phyloP scores from a whole-genome alignment of 805 yeast species.

The Yamadazyma laniorum region DNA sequence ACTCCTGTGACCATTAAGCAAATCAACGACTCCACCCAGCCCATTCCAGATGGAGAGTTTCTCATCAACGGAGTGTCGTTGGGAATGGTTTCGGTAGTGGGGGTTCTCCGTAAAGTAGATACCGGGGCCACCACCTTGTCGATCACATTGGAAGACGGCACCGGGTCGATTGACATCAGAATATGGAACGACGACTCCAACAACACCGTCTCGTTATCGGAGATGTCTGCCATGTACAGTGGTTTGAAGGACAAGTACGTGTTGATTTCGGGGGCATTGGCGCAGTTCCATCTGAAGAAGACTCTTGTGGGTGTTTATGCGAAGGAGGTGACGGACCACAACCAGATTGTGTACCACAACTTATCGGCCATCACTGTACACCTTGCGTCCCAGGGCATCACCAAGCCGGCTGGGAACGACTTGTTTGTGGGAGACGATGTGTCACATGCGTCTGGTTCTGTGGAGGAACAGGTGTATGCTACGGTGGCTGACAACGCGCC shows the following conservation, averaged over 20 bases:
- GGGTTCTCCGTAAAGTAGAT: conserved; percentile 64
- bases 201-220: conserved; percentile 26
- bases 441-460: conserved; percentile 20
- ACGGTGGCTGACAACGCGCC: conserved; percentile 50
- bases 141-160: conserved; percentile 74
- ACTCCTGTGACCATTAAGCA: conserved; percentile 76
- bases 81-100: conserved; percentile 62
- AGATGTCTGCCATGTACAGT: conserved; percentile 30
- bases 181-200: conserved; percentile 50
- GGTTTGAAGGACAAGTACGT: conserved; percentile 56
- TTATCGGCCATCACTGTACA: conserved; percentile 61
- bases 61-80: conserved; percentile 57
- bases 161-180: conserved; percentile 60
- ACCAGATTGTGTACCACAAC: conserved; percentile 67
- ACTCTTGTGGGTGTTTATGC: conserved; percentile 64
- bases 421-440: conserved; percentile 28
- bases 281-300: conserved; percentile 62
- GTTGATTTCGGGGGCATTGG: conserved; percentile 46
- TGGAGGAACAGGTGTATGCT: conserved; percentile 46
- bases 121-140: conserved; percentile 46
- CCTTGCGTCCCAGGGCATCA: conserved; percentile 53
- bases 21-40: conserved; percentile 58
- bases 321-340: conserved; percentile 57
- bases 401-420: conserved; percentile 16
- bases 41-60: conserved; percentile 68